phyloP scores from a whole-genome alignment of 257 asterid genomes.

The Salvia splendens region DNA sequence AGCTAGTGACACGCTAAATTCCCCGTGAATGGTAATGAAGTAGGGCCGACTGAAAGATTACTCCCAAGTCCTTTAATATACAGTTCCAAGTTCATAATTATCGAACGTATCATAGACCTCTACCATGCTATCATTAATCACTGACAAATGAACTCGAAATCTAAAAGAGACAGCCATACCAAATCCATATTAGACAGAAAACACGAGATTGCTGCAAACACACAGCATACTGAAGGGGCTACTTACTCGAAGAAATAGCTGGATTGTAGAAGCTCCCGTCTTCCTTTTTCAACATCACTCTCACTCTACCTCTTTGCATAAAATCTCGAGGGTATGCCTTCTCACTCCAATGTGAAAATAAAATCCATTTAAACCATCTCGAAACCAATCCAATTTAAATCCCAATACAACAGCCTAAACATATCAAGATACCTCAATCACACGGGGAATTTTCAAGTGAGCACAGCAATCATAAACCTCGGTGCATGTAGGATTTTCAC shows the following conservation, averaged over 20 bases:
- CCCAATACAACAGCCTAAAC: too few species aligned
- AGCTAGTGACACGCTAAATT: not conserved
- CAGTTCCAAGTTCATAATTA: too few species aligned
- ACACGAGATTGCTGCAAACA: not conserved
- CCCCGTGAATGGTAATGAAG: too few species aligned
- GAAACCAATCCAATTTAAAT: constrained; percentile 20
- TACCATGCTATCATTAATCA: not conserved
- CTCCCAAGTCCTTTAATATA: too few species aligned
- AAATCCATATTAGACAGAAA: not conserved
- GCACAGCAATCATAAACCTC: constrained; percentile 86
- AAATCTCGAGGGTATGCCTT: constrained; percentile 98
- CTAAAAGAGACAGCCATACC: not conserved
- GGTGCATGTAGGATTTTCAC: constrained; percentile 81
- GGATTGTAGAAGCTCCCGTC: constrained; percentile 81
- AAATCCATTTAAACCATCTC: constrained; percentile 15
- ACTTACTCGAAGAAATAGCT: constrained; percentile 72
- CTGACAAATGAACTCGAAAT: too few species aligned
- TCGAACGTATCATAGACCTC: constrained; percentile 7
- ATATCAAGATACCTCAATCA: constrained; percentile 86
- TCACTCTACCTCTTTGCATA: constrained; percentile 96
- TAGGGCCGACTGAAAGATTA: too few species aligned
- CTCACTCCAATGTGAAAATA: constrained; percentile 48
- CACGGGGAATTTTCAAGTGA: constrained; percentile 79
- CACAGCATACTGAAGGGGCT: not conserved
- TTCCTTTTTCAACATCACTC: constrained; percentile 79